Evolutionary conservation across 176 grass and related monocot species (phyloP).

Genomic region (Echinochloa phyllopogon): DNA sequence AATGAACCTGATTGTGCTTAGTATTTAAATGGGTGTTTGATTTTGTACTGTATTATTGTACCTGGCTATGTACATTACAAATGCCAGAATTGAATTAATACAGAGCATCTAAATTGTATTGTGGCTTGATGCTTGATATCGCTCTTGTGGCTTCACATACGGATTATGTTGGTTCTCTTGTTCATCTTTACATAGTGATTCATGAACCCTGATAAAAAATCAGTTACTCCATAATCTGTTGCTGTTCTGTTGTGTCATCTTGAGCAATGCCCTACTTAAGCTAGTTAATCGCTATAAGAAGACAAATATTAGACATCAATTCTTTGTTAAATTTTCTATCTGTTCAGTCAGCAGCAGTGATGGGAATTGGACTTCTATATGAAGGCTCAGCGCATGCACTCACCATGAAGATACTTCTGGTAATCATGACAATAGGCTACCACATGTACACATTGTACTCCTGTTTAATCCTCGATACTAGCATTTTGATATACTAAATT

Average conservation of each 20-base stretch:
- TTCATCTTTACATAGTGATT: conserved; percentile 12
- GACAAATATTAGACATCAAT: conserved; percentile 18
- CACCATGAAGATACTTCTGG: conserved; percentile 99
- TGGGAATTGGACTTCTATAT: conserved; percentile 92
- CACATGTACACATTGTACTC: not conserved
- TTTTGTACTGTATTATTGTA: not conserved
- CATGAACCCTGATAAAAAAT: not conserved
- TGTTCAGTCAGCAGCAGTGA: conserved; percentile 83
- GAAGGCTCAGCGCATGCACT: conserved; percentile 95
- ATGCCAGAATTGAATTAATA: conserved; percentile 10
- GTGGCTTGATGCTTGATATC: not conserved
- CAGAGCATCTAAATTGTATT: not conserved
- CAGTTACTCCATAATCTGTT: not conserved
- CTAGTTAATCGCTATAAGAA: not conserved
- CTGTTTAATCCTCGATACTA: not conserved
- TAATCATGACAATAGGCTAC: conserved; percentile 41
- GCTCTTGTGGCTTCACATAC: not conserved
- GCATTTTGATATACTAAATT: not conserved
- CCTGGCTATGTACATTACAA: not conserved
- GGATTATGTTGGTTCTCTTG: not conserved
- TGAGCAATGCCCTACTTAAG: conserved; percentile 1
- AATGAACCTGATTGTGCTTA: not conserved
- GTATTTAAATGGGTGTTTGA: not conserved
- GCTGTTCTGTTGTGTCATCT: not conserved
- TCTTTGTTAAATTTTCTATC: conserved; percentile 29